phyloP scores from a whole-genome alignment of 352 stramenopile species.

The Albugo laibachii region DNA sequence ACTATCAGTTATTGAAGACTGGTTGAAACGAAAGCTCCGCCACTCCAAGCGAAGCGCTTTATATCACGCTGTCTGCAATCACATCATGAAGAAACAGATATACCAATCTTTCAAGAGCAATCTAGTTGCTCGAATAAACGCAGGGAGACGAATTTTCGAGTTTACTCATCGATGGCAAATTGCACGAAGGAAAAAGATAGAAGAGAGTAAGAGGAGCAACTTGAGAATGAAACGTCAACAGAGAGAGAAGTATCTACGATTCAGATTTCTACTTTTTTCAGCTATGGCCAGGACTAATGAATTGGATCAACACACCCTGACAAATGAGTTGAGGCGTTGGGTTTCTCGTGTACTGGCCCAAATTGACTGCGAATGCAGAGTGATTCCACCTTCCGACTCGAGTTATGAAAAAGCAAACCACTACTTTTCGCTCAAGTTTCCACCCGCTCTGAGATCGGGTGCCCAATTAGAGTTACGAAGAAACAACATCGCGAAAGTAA shows the following conservation, averaged over 20 bases:
- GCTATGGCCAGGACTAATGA: neutral
- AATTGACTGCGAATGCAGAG: constrained; percentile 1
- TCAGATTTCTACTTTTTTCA: neutral
- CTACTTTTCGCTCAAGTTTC: neutral
- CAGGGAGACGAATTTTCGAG: constrained; percentile 1
- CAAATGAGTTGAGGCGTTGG: constrained; percentile 1
- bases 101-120: neutral
- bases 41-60: neutral
- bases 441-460: neutral
- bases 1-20: neutral
- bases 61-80: neutral
- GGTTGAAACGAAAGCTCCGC: neutral
- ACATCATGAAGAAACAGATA: neutral
- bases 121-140: neutral
- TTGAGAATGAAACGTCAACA: neutral
- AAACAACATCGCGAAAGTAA: neutral
- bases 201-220: neutral
- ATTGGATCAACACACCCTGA: constrained; percentile 1
- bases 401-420: neutral
- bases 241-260: neutral
- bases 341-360: constrained; percentile 5
- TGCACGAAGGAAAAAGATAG: neutral
- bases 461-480: neutral
- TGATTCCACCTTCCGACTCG: neutral
- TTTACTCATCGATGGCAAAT: neutral